Evolutionary conservation across 2,329 filamentous ascomycete genomes (phyloP).

Genomic region (Dactylellina sp.): DNA sequence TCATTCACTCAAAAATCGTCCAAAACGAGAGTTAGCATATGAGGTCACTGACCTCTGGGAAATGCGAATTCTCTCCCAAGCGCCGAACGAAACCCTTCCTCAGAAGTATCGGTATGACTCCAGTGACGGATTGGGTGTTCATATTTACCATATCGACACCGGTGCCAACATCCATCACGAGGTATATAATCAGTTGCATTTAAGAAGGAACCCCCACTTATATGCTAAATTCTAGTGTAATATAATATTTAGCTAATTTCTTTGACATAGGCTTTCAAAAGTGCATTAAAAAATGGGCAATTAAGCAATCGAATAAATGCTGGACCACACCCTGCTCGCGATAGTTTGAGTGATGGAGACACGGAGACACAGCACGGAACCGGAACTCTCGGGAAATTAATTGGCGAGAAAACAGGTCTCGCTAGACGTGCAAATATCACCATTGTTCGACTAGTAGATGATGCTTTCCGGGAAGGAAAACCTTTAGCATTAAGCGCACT

Average conservation of each 20-base stretch:
- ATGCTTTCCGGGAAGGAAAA: constrained; percentile 11
- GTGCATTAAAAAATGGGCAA: constrained; percentile 5
- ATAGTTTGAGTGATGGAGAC: not conserved
- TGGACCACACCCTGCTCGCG: constrained; percentile 6
- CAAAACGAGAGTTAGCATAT: constrained; percentile 4
- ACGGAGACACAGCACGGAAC: constrained; percentile 6
- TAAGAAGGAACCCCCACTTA: no score
- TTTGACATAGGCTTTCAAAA: constrained; percentile 11
- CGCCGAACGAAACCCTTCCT: constrained; percentile 8
- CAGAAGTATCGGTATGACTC: constrained; percentile 8
- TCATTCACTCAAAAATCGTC: not conserved
- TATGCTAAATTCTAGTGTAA: no score
- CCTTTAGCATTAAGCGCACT: constrained; percentile 21
- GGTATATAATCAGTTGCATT: not conserved
- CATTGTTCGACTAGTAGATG: constrained; percentile 1
- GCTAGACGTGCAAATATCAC: constrained; percentile 8
- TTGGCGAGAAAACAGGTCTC: constrained; percentile 11
- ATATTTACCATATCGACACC: constrained; percentile 13
- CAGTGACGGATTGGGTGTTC: constrained; percentile 6
- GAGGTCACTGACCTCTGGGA: constrained; percentile 11
- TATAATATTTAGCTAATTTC: not conserved
- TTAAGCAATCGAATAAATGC: constrained; percentile 11
- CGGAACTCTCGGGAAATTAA: constrained; percentile 10
- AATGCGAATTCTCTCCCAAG: constrained; percentile 16
- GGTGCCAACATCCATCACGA: constrained; percentile 16